These are phyloP conservation scores for Trichosporon coremiiforme DNA, from an alignment of 1,284 basidiomycete species.

Conservation along the genomic window DNA sequence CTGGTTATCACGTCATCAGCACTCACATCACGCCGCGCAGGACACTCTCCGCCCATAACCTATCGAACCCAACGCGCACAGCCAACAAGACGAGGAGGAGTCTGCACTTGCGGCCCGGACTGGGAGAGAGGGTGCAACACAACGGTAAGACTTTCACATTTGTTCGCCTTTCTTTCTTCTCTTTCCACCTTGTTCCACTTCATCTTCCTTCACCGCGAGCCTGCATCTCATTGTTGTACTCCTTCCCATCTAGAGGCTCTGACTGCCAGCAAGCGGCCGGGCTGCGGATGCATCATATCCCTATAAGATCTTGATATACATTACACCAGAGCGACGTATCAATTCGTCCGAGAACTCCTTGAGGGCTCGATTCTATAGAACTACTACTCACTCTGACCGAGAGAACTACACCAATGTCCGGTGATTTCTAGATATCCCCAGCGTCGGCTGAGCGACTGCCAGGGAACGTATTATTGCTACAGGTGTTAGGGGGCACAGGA, in stretches of 20 bases:
- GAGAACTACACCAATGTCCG: background rate
- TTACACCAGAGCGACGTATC: background rate
- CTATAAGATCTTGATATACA: background rate
- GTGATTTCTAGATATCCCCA: background rate
- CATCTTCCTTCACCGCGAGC: background rate
- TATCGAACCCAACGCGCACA: background rate
- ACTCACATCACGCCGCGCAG: background rate
- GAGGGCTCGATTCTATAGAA: background rate
- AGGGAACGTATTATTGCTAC: background rate
- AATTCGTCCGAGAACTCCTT: background rate
- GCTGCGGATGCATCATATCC: background rate
- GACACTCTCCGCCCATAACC: background rate
- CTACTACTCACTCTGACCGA: background rate
- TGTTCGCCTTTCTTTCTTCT: background rate
- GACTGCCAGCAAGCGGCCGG: too few species aligned
- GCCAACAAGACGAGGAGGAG: background rate
- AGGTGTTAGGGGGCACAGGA: background rate
- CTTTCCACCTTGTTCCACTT: background rate
- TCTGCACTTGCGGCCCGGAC: too few species aligned
- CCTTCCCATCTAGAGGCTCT: background rate
- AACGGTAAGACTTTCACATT: background rate
- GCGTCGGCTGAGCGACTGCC: background rate
- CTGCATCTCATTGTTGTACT: background rate
- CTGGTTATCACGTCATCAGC: background rate
- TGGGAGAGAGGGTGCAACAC: background rate